Percentiles rank a stretch among this genome's conserved stretches.
phyloP scores from a whole-genome alignment of 192 early-diverging fungal genomes.

The Coemansia sp. region DNA sequence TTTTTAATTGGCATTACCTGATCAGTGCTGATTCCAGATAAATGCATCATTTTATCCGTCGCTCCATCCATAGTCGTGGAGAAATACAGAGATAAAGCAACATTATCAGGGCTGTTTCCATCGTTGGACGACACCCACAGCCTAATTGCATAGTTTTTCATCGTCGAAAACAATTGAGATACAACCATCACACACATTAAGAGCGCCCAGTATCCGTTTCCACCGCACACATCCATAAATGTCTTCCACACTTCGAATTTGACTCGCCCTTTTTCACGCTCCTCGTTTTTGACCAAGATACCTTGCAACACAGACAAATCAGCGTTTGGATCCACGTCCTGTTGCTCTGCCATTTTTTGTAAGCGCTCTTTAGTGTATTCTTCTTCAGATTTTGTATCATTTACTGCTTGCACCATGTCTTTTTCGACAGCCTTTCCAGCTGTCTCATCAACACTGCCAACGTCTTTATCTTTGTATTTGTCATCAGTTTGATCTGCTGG shows the following conservation, averaged over 20 bases:
- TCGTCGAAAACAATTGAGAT: conserved; percentile 37
- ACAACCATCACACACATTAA: conserved; percentile 51
- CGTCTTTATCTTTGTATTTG: conserved; percentile 10
- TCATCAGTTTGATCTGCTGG: conserved; percentile 31
- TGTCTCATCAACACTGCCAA: too few species aligned
- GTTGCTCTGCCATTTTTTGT: conserved; percentile 31
- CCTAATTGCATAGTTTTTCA: conserved; percentile 66
- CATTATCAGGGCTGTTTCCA: background rate
- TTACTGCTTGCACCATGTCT: background rate
- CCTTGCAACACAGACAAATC: conserved; percentile 27
- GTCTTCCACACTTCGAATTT: conserved; percentile 67
- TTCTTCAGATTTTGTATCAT: too few species aligned
- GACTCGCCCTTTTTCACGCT: conserved; percentile 73
- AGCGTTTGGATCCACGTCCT: conserved; percentile 33
- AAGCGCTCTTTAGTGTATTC: conserved; percentile 19
- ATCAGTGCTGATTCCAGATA: background rate
- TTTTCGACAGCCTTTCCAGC: background rate
- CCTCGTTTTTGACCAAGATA: conserved; percentile 80
- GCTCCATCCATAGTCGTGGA: background rate
- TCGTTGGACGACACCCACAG: conserved; percentile 54
- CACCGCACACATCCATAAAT: conserved; percentile 68
- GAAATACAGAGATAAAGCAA: background rate
- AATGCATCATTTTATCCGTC: background rate
- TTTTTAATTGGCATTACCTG: background rate
- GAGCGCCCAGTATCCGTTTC: conserved; percentile 58